Evolutionary conservation across 2,329 filamentous ascomycete genomes (phyloP), one percentile per base, ranked within the genome.

Genomic region (Verticillium isaacii): DNA sequence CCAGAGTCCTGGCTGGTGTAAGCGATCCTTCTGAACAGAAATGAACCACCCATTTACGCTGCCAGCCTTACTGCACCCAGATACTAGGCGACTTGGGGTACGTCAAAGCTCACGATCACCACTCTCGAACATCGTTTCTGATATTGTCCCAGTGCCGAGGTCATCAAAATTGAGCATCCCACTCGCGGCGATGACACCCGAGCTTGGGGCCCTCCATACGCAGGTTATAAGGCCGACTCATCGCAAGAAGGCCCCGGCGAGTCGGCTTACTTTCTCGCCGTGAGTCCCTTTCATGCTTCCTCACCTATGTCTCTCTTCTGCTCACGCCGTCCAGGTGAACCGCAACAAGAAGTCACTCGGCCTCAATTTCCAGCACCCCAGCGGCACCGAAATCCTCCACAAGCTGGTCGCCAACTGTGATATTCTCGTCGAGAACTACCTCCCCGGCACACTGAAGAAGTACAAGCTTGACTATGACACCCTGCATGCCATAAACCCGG

Each of bases 161-260:
- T 99, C 36, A 97, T 99, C 78, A 99, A 99, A 77, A 86, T 99
- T 64, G 95, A 99, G 76, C 95, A 99, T 75, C 95, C 95, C 4
- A 87, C 87, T 5, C 85, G 92, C 62, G 95, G 92, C 41, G 95
- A 99, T 73, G 95, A 99, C 73, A 99, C 95, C 11, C 82, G 95
- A 70, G 93, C 93, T 58, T 99, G 95, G 95, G 95, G 95, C 0
- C 95, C 95, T 29, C 95, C 95, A 1, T 99, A 95, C 74, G 95
- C 95, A 8, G 80, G 85, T 59, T 96, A 96, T 73, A 85, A 83
- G 64, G 73, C 85, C 36, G 85, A 80, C 3, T 83, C 86, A 17
- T 72, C 79, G 68, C 73, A 81, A 69, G 68, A 86, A 75, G 90
- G 92, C 0, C 89, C 91, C 1, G 95, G 95, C 29, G 95, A 99